Base-by-base conservation (phyloP, 371 early-diverging fungal genomes). In the Apophysomyces variabilis region DNA sequence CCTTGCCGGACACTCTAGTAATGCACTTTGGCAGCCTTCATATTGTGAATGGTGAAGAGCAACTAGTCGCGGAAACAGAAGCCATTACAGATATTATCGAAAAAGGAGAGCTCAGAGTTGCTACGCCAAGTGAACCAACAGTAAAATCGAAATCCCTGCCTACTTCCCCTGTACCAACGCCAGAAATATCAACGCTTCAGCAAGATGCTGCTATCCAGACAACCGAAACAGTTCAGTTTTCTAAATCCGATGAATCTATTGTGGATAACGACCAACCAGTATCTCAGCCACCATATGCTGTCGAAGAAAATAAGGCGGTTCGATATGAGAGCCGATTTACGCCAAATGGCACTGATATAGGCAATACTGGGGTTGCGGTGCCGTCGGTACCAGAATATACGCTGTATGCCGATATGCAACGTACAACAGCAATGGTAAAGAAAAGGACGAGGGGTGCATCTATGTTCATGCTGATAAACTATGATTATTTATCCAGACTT, bases 21-120 rank as follows among this genome's bases (percentile, higher is more conserved):
- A 82, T 87, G 60, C 91, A 88, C 70, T 94, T 91, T 80, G 95
- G 89, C 41, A 92, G 88, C 74, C 73, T 89, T 59, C 81, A 80
- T 57, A 79, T 92, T 67, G 68, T 61, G 8, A 67, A 74, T 59
- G 69, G 57, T 18, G 65, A 61, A 37, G 69, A 68, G 18, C 41
- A 58, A 9, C 60, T 54, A n/a, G 5, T 41, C 8, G 7, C 36
- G n/a, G 50, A 64, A 56, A 60, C 58, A 13, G 39, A 54, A 37
- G 43, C 21, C 1, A 26, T 2, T 3, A 26, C 32, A 18, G 54
- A 58, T 26, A 14, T 36, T 21, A 35, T 46, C 4, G 2, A 45
- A 13, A 14, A 45, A 32, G 18, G 1, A 7, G 1, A 16, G 16
- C 46, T 5, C 0, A 35, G 18, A 61, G 14, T 32, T 37, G 38